A percentile compares a stretch with the other conserved stretches of the same genome.
phyloP scores from a whole-genome alignment of 2,329 filamentous ascomycete genomes.

The Geosmithia putterillii region DNA sequence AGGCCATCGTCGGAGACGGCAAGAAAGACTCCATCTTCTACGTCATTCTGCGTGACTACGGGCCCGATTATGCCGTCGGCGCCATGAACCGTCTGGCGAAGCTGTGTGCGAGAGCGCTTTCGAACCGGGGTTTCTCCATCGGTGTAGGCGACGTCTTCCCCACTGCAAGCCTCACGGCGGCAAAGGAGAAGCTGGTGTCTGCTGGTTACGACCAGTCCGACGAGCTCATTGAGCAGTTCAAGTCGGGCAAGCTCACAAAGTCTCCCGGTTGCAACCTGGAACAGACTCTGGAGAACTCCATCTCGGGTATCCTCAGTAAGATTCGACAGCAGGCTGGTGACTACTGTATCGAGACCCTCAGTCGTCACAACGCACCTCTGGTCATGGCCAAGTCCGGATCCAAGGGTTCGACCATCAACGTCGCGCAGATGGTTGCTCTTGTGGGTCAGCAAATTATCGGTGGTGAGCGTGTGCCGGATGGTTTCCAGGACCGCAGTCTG shows the following conservation, averaged over 20 bases:
- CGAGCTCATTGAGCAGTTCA: constrained; percentile 69
- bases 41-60: constrained; percentile 89
- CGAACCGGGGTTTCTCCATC: constrained; percentile 89
- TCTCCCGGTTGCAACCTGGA: constrained; percentile 84
- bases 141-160: constrained; percentile 93
- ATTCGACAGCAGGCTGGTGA: constrained; percentile 86
- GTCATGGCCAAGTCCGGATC: constrained; percentile 97
- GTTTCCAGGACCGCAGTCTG: constrained; percentile 88
- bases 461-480: constrained; percentile 82
- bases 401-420: constrained; percentile 95
- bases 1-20: constrained; percentile 88
- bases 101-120: constrained; percentile 76
- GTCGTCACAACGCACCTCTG: constrained; percentile 81
- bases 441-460: constrained; percentile 98
- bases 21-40: constrained; percentile 99
- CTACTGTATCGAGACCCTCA: constrained; percentile 81
- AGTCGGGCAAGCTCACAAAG: constrained; percentile 70
- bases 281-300: constrained; percentile 78
- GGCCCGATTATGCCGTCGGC: constrained; percentile 73
- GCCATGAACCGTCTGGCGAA: constrained; percentile 93
- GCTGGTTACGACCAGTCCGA: constrained; percentile 73
- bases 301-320: constrained; percentile 83
- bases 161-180: constrained; percentile 52
- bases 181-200: constrained; percentile 66
- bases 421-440: constrained; percentile 95